Conservation (phyloP, 257 asterid genomes). For the Nicotiana undulata region DNA sequence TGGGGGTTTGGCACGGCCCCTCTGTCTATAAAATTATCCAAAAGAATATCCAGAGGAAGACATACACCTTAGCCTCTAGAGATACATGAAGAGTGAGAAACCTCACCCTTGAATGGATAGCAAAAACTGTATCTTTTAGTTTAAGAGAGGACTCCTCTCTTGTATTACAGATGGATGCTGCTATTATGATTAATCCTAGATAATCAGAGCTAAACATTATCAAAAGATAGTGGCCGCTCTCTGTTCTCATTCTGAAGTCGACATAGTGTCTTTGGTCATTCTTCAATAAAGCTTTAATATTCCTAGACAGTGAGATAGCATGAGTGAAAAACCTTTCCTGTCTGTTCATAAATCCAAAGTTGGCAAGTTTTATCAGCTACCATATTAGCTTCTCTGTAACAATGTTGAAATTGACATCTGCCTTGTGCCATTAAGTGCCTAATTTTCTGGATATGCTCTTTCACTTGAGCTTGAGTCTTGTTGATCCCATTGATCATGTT, state of each 20-base stretch:
- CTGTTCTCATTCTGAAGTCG: not conserved
- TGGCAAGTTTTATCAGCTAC: not conserved
- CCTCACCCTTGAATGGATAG: too few species aligned
- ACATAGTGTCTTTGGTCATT: not conserved
- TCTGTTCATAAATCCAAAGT: not conserved
- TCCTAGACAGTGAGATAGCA: not conserved
- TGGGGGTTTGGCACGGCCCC: too few species aligned
- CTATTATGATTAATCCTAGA: too few species aligned
- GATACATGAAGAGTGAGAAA: too few species aligned
- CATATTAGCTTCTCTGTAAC: not conserved
- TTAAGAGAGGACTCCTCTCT: too few species aligned
- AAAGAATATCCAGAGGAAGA: too few species aligned
- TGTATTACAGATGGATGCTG: too few species aligned
- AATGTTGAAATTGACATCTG: not conserved
- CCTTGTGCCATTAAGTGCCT: not conserved
- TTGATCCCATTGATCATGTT: not conserved
- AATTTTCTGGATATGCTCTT: not conserved
- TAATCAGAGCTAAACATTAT: too few species aligned
- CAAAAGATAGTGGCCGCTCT: not conserved
- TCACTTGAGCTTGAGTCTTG: not conserved
- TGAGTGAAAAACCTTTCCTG: not conserved
- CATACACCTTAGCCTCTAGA: too few species aligned
- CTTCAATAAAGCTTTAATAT: not conserved
- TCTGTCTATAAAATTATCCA: too few species aligned
- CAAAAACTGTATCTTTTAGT: too few species aligned